A percentile compares a stretch with the other conserved stretches of the same genome.
Evolutionary conservation across 768 basidiomycete genomes (phyloP).

Genomic region (Boletus fagicola): DNA sequence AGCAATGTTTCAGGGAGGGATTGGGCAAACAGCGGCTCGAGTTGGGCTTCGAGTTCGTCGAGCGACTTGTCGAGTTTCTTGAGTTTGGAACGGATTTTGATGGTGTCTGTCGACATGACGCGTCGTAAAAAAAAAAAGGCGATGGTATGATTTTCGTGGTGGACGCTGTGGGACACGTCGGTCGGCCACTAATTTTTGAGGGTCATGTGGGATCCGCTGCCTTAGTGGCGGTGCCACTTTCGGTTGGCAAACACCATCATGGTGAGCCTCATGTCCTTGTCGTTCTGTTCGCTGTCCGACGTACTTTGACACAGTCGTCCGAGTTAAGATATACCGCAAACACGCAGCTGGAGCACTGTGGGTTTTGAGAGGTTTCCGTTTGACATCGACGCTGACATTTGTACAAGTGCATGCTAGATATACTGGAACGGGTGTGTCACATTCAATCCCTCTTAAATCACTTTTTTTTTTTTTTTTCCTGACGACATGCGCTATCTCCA

Average conservation of each 20-base stretch:
- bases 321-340: slow-evolving; percentile 96
- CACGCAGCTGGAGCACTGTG: slow-evolving; percentile 92
- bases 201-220: too few relatives aligned
- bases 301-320: slow-evolving; percentile 57
- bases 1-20: slow-evolving; percentile 66
- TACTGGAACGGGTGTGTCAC: slow-evolving; percentile 89
- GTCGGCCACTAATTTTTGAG: too few relatives aligned
- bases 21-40: slow-evolving; percentile 66
- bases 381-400: slow-evolving; percentile 8
- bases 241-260: slow-evolving; percentile 16
- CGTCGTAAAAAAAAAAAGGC: not conserved
- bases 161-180: not conserved
- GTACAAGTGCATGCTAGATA: slow-evolving; percentile 87
- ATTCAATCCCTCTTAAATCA: not conserved
- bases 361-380: slow-evolving; percentile 31
- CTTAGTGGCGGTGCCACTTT: slow-evolving; percentile 10
- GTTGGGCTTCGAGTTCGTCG: slow-evolving; percentile 62
- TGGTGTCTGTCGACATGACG: slow-evolving; percentile 37
- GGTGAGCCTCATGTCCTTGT: slow-evolving; percentile 9
- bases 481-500: slow-evolving; percentile 4
- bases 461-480: slow-evolving; percentile 4
- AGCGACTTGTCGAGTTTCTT: slow-evolving; percentile 54
- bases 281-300: not conserved
- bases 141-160: not conserved
- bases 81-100: slow-evolving; percentile 42